Evolutionary conservation across 331 rosid genomes (phyloP), one percentile per base, ranked within the genome.

Genomic region (Telfairia occidentalis): DNA sequence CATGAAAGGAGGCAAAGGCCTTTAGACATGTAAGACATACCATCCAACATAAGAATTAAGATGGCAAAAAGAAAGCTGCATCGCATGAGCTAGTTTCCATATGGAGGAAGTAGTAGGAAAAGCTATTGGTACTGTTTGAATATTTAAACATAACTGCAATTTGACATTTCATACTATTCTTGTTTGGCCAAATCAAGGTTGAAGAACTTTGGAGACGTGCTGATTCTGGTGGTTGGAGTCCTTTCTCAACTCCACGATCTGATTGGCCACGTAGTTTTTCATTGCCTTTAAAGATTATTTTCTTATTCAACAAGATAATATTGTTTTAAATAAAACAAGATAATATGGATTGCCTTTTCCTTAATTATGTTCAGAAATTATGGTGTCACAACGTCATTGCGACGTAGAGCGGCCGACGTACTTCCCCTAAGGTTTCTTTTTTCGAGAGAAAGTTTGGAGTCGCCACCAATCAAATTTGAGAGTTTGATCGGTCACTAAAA

Each of bases 121-220:
- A 54, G 5, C 32, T 18, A 26, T 45, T 37, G 65, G 11, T 40
- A 24, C 18, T 16, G 54, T 40, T 28, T 61, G 12, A 16, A 7
- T 29, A 18, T 8, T 57, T 48, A 2, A 71, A 49, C 49, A 24
- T n/a, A 23, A 10, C 11, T n/a, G n/a, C n/a, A 18, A 2, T 60
- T 76, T 69, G 42, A 21, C 50, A 35, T 55, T 49, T 70, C 58
- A 7, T 63, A 83, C 16, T 83, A 18, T 70, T 60, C 49, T 18
- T 78, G 78, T 66, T 50, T 74, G 32, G 48, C 59, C 86, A 95
- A 97, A 84, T 95, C 78, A 85, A 46, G 64, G 34, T 85, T 76
- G 96, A 83, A 85, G 86, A 91, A 67, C 96, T 95, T 28, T 95
- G 97, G 99, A 85, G 78, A 81, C 85, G 76, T 78, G 96, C 90